Evolutionary conservation across 2,329 filamentous ascomycete species (phyloP).

Genomic region (Fusarium denticulatum): DNA sequence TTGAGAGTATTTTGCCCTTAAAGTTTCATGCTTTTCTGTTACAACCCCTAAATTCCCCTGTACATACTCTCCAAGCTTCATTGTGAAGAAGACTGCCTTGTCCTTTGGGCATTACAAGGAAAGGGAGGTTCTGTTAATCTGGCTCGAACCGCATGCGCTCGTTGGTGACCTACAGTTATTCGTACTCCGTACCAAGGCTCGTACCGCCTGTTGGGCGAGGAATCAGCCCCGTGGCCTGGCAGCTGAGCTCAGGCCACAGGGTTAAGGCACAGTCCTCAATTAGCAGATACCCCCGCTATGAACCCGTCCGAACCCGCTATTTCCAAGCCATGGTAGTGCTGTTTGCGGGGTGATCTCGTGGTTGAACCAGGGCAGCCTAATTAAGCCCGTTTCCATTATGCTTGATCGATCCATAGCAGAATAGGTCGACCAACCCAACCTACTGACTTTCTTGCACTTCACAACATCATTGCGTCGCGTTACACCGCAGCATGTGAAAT

Average conservation of each 20-base stretch:
- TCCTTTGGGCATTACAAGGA: not conserved
- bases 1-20: not conserved
- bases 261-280: not conserved
- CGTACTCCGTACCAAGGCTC: not conserved
- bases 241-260: not conserved
- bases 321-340: constrained; percentile 28
- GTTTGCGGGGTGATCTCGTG: constrained; percentile 35
- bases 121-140: not conserved
- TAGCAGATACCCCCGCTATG: constrained; percentile 21
- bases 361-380: constrained; percentile 22
- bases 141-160: not conserved
- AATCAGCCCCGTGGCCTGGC: not conserved
- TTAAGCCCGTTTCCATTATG: constrained; percentile 24
- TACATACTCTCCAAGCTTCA: not conserved
- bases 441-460: constrained; percentile 27
- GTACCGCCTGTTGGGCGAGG: not conserved
- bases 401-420: constrained; percentile 22
- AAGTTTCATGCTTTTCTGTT: not conserved
- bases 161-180: not conserved
- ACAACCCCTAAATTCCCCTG: not conserved
- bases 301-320: constrained; percentile 20
- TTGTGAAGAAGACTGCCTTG: not conserved
- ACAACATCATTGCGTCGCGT: constrained; percentile 41
- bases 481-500: constrained; percentile 47
- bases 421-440: constrained; percentile 16